These are phyloP conservation scores for Tuber calosporum DNA, from an alignment of 495 filamentous ascomycete species.

Conservation along the genomic window DNA sequence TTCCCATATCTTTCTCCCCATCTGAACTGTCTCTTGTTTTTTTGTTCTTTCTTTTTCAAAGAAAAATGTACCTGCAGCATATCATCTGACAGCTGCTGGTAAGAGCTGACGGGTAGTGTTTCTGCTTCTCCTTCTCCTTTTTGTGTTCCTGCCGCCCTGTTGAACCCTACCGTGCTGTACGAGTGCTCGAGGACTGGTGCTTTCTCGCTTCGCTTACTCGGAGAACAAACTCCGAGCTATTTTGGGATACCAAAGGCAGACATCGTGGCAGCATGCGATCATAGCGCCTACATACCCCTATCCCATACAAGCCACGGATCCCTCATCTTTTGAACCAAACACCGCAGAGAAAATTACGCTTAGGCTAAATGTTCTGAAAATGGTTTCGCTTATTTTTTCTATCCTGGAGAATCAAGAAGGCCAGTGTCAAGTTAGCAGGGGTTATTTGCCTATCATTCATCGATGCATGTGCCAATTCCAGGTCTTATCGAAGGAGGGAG, in stretches of 20 bases:
- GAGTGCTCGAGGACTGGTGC: no score
- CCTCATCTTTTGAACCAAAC: not conserved
- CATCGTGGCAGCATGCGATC: not conserved
- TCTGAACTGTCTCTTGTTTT: not conserved
- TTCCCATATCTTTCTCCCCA: not conserved
- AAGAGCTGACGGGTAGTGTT: not conserved
- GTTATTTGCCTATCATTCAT: not conserved
- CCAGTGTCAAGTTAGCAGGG: not conserved
- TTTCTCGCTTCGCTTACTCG: not conserved
- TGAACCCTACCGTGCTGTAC: not conserved
- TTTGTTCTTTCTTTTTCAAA: not conserved
- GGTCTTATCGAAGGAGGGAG: not conserved
- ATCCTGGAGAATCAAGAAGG: not conserved
- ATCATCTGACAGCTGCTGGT: not conserved
- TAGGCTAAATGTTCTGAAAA: not conserved
- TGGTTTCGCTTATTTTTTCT: not conserved
- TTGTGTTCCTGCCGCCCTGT: not conserved
- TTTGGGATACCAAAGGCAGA: not conserved
- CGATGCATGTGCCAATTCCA: not conserved
- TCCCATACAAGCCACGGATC: not conserved
- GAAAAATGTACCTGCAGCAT: not conserved
- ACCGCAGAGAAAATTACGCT: not conserved
- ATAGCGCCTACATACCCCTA: not conserved
- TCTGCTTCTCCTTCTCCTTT: not conserved
- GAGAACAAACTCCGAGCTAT: not conserved